These are phyloP conservation scores for Pseudonitzschia delicatissima DNA, from an alignment of 108 stramenopile species.

Conservation along the genomic window DNA sequence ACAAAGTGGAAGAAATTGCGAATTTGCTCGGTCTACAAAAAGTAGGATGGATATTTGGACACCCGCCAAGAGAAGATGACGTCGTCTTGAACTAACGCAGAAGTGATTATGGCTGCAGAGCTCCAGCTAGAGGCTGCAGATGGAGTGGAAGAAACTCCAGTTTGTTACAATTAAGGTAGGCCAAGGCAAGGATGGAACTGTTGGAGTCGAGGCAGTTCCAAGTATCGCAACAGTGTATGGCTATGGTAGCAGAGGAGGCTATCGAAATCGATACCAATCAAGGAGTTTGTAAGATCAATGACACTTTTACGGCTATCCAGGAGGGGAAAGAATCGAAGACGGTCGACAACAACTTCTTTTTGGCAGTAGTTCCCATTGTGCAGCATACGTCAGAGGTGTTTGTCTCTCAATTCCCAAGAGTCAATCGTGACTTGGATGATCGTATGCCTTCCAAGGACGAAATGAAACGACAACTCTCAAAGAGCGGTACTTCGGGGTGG, in stretches of 20 bases:
- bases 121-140: conserved; percentile 92
- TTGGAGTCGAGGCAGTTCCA: conserved; percentile 92
- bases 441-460: conserved; percentile 75
- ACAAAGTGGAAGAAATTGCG: conserved; percentile 81
- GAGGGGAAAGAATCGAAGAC: conserved; percentile 91
- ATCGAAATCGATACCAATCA: conserved; percentile 79
- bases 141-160: conserved; percentile 92
- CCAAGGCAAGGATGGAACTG: conserved; percentile 72
- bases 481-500: conserved; percentile 87
- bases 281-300: conserved; percentile 85
- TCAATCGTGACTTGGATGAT: conserved; percentile 80
- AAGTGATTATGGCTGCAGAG: conserved; percentile 93
- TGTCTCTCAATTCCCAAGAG: conserved; percentile 78
- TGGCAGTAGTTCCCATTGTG: conserved; percentile 92
- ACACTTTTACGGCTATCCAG: conserved; percentile 96
- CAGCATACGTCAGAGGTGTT: conserved; percentile 86
- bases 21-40: conserved; percentile 70
- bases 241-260: conserved; percentile 98
- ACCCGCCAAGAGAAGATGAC: conserved; percentile 91
- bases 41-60: conserved; percentile 97
- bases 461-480: conserved; percentile 81
- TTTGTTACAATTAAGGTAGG: conserved; percentile 94
- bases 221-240: conserved; percentile 94
- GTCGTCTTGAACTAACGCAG: conserved; percentile 86
- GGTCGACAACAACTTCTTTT: conserved; percentile 95